phyloP scores from a whole-genome alignment of 768 basidiomycete genomes.

The Inosperma sp. region DNA sequence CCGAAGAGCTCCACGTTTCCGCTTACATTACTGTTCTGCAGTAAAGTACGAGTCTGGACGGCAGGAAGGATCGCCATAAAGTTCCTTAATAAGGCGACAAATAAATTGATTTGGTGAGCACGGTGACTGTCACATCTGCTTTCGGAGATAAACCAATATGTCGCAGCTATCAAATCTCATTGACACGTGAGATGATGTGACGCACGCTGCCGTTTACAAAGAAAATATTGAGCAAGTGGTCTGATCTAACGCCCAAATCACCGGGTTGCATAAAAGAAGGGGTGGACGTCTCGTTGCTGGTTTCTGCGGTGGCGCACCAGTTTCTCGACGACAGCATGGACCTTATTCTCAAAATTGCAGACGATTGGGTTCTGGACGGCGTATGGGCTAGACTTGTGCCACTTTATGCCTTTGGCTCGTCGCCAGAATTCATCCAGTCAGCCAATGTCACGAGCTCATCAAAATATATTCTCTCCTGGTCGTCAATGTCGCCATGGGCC shows the following conservation, averaged over 20 bases:
- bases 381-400: conserved; percentile 78
- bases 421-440: conserved; percentile 27
- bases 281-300: neutral
- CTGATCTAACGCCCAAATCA: conserved; percentile 31
- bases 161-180: conserved; percentile 7
- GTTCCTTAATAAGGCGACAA: too few species aligned
- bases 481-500: conserved; percentile 44
- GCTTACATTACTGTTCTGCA: too few species aligned
- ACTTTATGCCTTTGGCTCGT: conserved; percentile 40
- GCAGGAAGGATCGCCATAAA: too few species aligned
- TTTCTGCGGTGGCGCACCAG: neutral
- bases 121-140: too few species aligned
- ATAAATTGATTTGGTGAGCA: neutral
- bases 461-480: conserved; percentile 28
- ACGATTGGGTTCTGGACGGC: conserved; percentile 71
- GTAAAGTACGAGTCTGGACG: too few species aligned
- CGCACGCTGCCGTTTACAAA: too few species aligned
- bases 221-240: conserved; percentile 33
- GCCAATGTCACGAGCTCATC: conserved; percentile 34
- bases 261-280: conserved; percentile 24
- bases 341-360: conserved; percentile 64
- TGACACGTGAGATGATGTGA: conserved; percentile 24
- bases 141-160: too few species aligned
- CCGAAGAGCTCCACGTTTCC: too few species aligned
- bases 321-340: conserved; percentile 58